Base-by-base conservation (phyloP, 495 filamentous ascomycete genomes). In the Trichoderma reesei region DNA sequence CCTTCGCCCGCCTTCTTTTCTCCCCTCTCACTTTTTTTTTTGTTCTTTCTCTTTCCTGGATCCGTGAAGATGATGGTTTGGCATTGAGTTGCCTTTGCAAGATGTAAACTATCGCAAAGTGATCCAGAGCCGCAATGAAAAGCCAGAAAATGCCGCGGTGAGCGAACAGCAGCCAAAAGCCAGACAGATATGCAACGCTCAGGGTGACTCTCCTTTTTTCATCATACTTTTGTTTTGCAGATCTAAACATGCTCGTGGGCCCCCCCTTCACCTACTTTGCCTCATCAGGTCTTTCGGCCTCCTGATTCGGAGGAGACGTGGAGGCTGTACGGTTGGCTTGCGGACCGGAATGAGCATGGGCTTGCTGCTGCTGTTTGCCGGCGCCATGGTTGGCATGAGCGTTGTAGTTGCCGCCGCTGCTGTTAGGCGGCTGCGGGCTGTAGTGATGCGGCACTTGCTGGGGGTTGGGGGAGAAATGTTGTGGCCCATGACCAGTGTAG, bases 381-480 rank as follows among this genome's bases (percentile, higher is more conserved):
- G 5, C 36, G 56, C 59, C 73, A 72, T 31, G 72, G 78, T 61
- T 84, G 83, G 71, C 76, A 59, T 75, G 74, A 72, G 77, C 78
- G 60, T 73, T 73, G 63, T 80, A 82, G 65, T 79, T 84, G 71
- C 78, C 82, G 38, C 81, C 81, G 31, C 80, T 82, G 31, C 68
- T 74, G 46, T 68, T 74, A 44, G 85, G 85, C 63, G 87, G 83
- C 48, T 82, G 83, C 10, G 84, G 85, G 26, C 69, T 68, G 69
- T 85, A 87, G 65, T 88, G 85, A 68, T 88, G 38, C 5, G 38
- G 85, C 66, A 78, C 74, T 68, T 86, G 85, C 67, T 88, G 86
- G 20, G 85, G 86, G 67, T 85, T 78, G 3, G 76, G 85, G 59
- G 83, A 83, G 44, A 79, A 83, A 68, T 84, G 87, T 62, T 85